Evolutionary conservation across 2,329 filamentous ascomycete species (phyloP), one percentile per base, ranked within the genome.

Genomic region (Sporothrix variecibatus): DNA sequence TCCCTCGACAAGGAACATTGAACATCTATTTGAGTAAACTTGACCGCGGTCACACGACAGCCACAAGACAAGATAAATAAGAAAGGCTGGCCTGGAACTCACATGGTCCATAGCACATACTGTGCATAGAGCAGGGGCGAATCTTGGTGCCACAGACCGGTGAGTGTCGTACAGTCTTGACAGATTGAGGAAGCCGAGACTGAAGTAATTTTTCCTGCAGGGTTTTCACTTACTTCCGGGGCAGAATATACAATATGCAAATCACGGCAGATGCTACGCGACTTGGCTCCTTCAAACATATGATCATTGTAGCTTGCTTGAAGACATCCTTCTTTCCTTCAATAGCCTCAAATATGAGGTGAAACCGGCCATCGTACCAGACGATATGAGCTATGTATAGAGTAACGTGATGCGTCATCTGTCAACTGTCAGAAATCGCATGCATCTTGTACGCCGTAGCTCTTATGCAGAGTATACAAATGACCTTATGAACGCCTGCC

Each of bases 361-460:
- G 43, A 68, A 53, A 34, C 28, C 20, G 17, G 46, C 28, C 43
- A 53, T 53, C n/a, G 62, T 38, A 23, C 28, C 31, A 12, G 34
- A 28, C 34, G 40, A 31, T 4, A 56, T 23, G 46, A 26, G 8
- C 31, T 6, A 34, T 68, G 23, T 20, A 9, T 34, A 28, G 23
- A 60, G 23, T 38, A 51, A 51, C 65, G 17, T 28, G 34, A 34
- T 8, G 31, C 26, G 58, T 60, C 72, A 67, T 64, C 60, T 46
- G n/a, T 51, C 60, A 74, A 64, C 69, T 72, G 73, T 72, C 73
- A 74, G 60, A 65, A 65, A 43, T 64, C 69, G 62, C 67, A 31
- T 23, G 12, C 68, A 56, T 49, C 34, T 56, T 46, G 60, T 72
- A 46, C 51, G 4, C 11, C 31, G 6, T 51, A 20, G 6, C 53